Base-by-base conservation (phyloP, 345 rosid genomes). In the Lepidium africanum region DNA sequence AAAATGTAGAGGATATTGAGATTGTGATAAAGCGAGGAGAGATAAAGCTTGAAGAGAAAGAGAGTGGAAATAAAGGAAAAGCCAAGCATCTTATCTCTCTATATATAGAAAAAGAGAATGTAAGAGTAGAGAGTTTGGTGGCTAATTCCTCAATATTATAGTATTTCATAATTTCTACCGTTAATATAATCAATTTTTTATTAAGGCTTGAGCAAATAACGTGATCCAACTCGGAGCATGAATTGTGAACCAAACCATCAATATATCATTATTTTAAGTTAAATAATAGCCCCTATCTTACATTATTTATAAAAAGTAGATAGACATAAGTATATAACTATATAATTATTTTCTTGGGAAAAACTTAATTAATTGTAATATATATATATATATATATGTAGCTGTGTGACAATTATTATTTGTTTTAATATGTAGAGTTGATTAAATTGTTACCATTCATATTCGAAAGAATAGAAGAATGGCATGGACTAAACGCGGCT, bases 81-180 rank as follows among this genome's bases (percentile, higher is more conserved):
- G 73, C 49, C 65, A 69, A 69, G 65, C 73, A 58, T 58, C 65
- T 58, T 47, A 38, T 47, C 57, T 58, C 65, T 21, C 58, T 67
- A 35, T 58, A 38, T 58, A 69, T 69, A 69, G 58, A 58, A 57
- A 48, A 69, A 5, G 32, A 27, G 32, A 58, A 58, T 69, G 49
- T 59, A 50, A 9, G 48, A 58, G 56, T 61, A 43, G 10, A 43
- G 10, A 67, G 41, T 53, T 30, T 17, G 70, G 70, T 66, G 61
- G 61, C 61, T 53, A 2, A 25, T 25, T 66, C 32, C 10, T 40
- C 52, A 15, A 40, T 42, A 55, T 43, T 21, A 13, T 43, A 32
- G 13, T 39, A 11, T 65, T 52, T 10, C 3, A 21, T n/a, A n/a
- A 27, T 27, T 51, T 47, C 39, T 10, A 40, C 13, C 8, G 12